phyloP scores from a whole-genome alignment of 441 rosid genomes.

The Manihot esculenta region DNA sequence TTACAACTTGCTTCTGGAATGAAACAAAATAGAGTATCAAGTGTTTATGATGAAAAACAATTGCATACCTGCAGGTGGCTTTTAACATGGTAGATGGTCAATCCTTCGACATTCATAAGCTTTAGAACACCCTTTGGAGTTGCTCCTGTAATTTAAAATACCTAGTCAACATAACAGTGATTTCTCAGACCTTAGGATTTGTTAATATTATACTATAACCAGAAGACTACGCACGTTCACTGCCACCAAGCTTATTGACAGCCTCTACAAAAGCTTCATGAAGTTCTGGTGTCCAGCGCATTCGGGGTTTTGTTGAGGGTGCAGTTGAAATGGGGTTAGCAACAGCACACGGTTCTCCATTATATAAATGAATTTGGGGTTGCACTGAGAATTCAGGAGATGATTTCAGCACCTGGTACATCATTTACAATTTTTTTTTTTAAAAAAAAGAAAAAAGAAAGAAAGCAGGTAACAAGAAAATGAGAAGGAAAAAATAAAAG shows the following conservation, averaged over 20 bases:
- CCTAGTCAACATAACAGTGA: constrained; percentile 20
- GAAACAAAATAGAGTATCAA: constrained; percentile 15
- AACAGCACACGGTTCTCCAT: constrained; percentile 34
- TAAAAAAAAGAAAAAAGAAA: too few species aligned
- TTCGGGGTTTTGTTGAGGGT: constrained; percentile 55
- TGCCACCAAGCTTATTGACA: constrained; percentile 81
- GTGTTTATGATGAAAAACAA: background rate
- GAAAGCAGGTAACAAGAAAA: background rate
- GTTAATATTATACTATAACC: constrained; percentile 14
- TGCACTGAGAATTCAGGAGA: constrained; percentile 31
- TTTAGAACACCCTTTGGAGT: constrained; percentile 85
- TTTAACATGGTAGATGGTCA: constrained; percentile 94
- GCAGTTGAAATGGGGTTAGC: constrained; percentile 37
- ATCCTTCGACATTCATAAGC: constrained; percentile 67
- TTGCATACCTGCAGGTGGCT: constrained; percentile 82
- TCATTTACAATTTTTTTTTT: constrained; percentile 4
- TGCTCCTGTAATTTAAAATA: constrained; percentile 59
- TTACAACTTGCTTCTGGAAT: constrained; percentile 9
- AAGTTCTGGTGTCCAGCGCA: constrained; percentile 97
- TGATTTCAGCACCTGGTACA: constrained; percentile 38
- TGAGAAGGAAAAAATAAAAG: background rate
- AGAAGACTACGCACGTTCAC: constrained; percentile 60
- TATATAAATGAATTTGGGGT: constrained; percentile 28
- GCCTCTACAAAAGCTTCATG: constrained; percentile 92
- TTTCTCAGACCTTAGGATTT: constrained; percentile 1